Percentiles rank a stretch among this genome's conserved stretches.
Conservation (phyloP, 805 yeast genomes). For the Ogataea kodamae region DNA sequence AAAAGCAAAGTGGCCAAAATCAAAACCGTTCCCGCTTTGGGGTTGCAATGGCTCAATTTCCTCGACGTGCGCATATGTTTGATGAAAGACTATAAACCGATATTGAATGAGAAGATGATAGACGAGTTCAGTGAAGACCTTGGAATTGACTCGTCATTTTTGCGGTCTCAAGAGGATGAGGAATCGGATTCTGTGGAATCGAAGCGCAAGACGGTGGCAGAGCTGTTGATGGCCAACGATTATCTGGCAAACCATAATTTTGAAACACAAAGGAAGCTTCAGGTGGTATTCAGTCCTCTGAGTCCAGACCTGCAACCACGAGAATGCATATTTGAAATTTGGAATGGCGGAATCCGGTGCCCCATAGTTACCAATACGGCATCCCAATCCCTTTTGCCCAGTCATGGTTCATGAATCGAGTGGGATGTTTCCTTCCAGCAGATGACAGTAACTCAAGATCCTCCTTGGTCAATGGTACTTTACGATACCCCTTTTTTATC, state of each 20-base stretch:
- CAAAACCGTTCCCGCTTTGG: constrained; percentile 49
- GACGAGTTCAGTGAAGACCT: constrained; percentile 34
- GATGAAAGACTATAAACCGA: constrained; percentile 41
- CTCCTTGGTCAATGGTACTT: constrained; percentile 36
- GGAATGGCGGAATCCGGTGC: constrained; percentile 37
- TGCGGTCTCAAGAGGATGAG: constrained; percentile 13
- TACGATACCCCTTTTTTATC: constrained; percentile 39
- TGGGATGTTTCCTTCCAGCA: constrained; percentile 32
- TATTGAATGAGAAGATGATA: constrained; percentile 32
- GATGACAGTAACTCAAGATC: constrained; percentile 34
- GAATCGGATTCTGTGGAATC: constrained; percentile 9
- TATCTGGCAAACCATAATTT: constrained; percentile 32
- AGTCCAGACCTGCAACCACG: constrained; percentile 18
- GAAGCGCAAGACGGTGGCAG: constrained; percentile 20
- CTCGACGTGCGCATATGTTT: constrained; percentile 48
- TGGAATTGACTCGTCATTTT: constrained; percentile 28
- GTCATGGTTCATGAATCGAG: constrained; percentile 27
- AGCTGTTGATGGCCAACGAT: constrained; percentile 27
- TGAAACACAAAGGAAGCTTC: constrained; percentile 29
- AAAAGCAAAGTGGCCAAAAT: constrained; percentile 32
- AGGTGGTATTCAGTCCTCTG: constrained; percentile 31
- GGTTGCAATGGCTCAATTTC: constrained; percentile 51
- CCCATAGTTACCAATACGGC: constrained; percentile 27
- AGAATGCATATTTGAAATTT: constrained; percentile 30
- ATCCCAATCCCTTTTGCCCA: constrained; percentile 36